Conservation (phyloP, 352 stramenopile species). For the Phytophthora syringae region DNA sequence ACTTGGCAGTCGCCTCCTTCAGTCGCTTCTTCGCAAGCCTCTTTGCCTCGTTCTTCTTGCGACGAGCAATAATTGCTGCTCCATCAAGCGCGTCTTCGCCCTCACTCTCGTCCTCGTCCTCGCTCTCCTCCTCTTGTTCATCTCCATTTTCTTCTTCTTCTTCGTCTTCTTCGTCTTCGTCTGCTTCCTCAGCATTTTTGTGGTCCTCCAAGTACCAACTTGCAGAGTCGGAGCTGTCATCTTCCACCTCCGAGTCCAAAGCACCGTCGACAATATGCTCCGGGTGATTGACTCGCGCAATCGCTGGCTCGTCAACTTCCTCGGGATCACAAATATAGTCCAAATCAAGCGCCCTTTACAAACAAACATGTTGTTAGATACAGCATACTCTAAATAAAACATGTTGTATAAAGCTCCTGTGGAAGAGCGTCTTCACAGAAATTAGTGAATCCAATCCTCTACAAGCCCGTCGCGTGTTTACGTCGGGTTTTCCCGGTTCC, state of each 20-base stretch:
- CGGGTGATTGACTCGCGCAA: too few relatives aligned
- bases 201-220: neutral
- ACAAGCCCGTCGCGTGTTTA: too few relatives aligned
- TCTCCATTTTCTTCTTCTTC: neutral
- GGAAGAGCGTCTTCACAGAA: too few relatives aligned
- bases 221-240: conserved; percentile 5
- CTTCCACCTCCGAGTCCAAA: conserved; percentile 11
- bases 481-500: too few relatives aligned
- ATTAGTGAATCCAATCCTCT: too few relatives aligned
- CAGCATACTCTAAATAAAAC: too few relatives aligned
- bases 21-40: neutral
- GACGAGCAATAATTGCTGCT: neutral
- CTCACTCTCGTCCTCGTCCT: neutral
- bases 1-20: neutral
- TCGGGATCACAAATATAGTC: too few relatives aligned
- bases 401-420: too few relatives aligned
- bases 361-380: too few relatives aligned
- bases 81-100: neutral
- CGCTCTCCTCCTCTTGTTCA: neutral
- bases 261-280: neutral
- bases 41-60: neutral
- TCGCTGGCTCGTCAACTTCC: too few relatives aligned
- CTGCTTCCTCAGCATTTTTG: too few relatives aligned
- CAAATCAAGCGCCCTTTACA: too few relatives aligned
- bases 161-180: neutral